Evolutionary conservation across 495 filamentous ascomycete genomes (phyloP).

Genomic region (Penicillium tannophilum): DNA sequence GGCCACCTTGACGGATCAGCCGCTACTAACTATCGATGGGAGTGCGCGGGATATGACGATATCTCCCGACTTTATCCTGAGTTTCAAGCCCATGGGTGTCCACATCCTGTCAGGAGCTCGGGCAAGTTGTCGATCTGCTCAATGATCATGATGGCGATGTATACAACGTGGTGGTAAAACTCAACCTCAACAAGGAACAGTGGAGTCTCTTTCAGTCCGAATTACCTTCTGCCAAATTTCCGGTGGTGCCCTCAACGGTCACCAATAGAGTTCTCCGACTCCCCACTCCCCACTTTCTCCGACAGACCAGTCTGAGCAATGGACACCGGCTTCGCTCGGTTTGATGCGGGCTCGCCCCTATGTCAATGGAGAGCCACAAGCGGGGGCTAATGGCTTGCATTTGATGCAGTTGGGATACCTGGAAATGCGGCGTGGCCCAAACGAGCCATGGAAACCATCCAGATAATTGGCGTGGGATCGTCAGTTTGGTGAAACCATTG

Average conservation of each 20-base stretch:
- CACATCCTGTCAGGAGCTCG: slow-evolving; percentile 29
- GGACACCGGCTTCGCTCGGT: slow-evolving; percentile 31
- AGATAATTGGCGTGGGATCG: slow-evolving; percentile 46
- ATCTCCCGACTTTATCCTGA: slow-evolving; percentile 30
- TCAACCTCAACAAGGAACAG: slow-evolving; percentile 4
- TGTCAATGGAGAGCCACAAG: slow-evolving; percentile 19
- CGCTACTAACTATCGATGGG: slow-evolving; percentile 33
- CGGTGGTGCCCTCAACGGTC: slow-evolving; percentile 37
- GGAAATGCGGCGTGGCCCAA: slow-evolving; percentile 18
- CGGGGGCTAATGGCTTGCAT: slow-evolving; percentile 24
- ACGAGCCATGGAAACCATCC: slow-evolving; percentile 30
- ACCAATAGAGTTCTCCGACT: slow-evolving; percentile 33
- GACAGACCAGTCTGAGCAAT: slow-evolving; percentile 13
- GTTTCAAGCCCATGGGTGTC: slow-evolving; percentile 37
- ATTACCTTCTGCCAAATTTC: slow-evolving; percentile 16
- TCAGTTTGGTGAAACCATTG: slow-evolving; percentile 29
- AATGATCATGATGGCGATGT: slow-evolving; percentile 36
- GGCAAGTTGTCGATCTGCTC: slow-evolving; percentile 31
- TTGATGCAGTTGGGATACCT: slow-evolving; percentile 43
- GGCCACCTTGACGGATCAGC: slow-evolving; percentile 26
- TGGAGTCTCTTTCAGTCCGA: not conserved
- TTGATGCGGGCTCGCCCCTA: slow-evolving; percentile 31
- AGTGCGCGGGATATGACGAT: slow-evolving; percentile 31
- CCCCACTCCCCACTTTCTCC: slow-evolving; percentile 8
- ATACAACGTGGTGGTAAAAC: not conserved